Conservation (phyloP, 2,329 filamentous ascomycete species). For the Fusarium equiseti region DNA sequence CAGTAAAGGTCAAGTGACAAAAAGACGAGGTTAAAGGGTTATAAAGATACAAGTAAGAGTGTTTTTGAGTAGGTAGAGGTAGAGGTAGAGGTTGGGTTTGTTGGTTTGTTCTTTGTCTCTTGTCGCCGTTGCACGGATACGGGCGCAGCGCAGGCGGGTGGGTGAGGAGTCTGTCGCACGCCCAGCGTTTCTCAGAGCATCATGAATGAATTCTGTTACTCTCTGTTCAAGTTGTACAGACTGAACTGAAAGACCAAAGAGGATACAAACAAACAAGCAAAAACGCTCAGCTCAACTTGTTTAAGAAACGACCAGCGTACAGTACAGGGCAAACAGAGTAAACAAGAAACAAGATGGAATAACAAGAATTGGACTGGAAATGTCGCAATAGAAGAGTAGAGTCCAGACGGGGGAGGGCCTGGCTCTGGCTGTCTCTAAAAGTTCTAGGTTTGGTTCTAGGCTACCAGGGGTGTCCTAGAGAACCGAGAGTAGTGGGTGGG, state of each 20-base stretch:
- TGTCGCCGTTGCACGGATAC: slow-evolving; percentile 45
- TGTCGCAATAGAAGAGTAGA: slow-evolving; percentile 34
- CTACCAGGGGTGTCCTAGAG: slow-evolving; percentile 37
- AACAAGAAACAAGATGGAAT: slow-evolving; percentile 25
- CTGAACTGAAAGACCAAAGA: slow-evolving; percentile 10
- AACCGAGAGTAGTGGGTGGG: slow-evolving; percentile 39
- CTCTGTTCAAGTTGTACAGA: slow-evolving; percentile 37
- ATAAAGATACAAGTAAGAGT: slow-evolving; percentile 3
- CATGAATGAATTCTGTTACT: slow-evolving; percentile 40
- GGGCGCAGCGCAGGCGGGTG: slow-evolving; percentile 40
- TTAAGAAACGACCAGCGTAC: slow-evolving; percentile 35
- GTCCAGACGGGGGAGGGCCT: slow-evolving; percentile 14
- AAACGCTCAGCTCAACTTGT: slow-evolving; percentile 13
- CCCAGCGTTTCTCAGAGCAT: slow-evolving; percentile 48
- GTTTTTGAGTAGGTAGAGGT: slow-evolving; percentile 29
- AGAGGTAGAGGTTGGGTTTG: slow-evolving; percentile 25
- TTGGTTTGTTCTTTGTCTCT: slow-evolving; percentile 18
- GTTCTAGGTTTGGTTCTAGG: slow-evolving; percentile 20
- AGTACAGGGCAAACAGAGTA: slow-evolving; percentile 21
- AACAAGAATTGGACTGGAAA: slow-evolving; percentile 35
- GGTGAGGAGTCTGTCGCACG: slow-evolving; percentile 44
- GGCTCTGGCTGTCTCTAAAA: slow-evolving; percentile 21
- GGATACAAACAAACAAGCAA: slow-evolving; percentile 13
- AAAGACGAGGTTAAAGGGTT: not conserved
- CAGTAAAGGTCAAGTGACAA: slow-evolving; percentile 6